Conservation (phyloP, 345 rosid genomes). For the Adansonia digitata region DNA sequence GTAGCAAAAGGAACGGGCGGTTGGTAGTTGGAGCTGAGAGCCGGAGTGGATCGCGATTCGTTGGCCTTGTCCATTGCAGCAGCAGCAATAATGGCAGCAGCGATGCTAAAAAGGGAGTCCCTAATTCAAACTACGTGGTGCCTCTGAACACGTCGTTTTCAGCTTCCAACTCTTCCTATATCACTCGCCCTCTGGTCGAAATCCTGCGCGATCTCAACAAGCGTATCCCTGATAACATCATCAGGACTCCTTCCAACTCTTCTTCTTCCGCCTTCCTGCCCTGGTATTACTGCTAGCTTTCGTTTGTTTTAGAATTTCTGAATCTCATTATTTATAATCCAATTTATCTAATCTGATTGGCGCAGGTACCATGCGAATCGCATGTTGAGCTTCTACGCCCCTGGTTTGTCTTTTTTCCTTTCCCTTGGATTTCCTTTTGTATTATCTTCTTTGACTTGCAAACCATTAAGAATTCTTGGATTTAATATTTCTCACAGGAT, state of each 20-base stretch:
- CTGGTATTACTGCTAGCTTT: constrained; percentile 38
- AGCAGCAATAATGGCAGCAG: constrained; percentile 5
- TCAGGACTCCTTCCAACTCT: constrained; percentile 27
- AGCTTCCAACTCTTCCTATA: constrained; percentile 15
- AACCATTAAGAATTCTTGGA: background rate
- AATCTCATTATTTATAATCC: background rate
- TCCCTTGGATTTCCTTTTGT: background rate
- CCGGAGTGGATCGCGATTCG: constrained; percentile 4
- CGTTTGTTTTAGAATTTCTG: background rate
- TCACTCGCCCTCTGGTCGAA: constrained; percentile 88
- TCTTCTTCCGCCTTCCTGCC: constrained; percentile 53
- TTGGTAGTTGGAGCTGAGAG: background rate
- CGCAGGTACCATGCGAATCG: constrained; percentile 93
- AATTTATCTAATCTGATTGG: constrained; percentile 3
- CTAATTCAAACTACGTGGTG: constrained; percentile 88
- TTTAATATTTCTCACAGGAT: constrained; percentile 42
- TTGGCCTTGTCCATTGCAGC: constrained; percentile 15
- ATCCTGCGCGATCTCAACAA: constrained; percentile 96
- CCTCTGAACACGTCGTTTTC: constrained; percentile 74
- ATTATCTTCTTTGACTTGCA: background rate
- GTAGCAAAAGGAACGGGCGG: background rate
- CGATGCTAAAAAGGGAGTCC: constrained; percentile 48
- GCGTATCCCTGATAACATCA: constrained; percentile 85
- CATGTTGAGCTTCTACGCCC: constrained; percentile 96
- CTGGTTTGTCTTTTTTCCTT: constrained; percentile 48